Base-by-base conservation (phyloP, 2,329 filamentous ascomycete species). In the Diaporthe helianthi region DNA sequence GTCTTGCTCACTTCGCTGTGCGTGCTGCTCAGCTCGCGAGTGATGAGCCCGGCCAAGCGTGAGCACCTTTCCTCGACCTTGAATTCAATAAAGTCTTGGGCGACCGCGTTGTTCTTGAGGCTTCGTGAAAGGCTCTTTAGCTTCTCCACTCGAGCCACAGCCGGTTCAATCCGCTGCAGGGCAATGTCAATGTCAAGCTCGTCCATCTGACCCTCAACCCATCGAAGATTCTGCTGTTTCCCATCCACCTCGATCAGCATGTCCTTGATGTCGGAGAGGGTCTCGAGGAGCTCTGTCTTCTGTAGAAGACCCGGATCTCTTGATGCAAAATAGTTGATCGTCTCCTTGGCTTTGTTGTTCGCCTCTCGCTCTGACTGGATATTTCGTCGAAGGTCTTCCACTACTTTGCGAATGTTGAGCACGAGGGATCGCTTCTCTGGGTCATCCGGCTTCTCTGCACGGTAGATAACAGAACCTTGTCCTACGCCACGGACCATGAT, bases 141-240 rank as follows among this genome's bases (percentile, higher is more conserved):
- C 76, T 93, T 93, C 79, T 98, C 96, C 1, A 98, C 92, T 36
- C 91, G 89, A 6, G 86, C 85, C 0, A 98, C 96, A 0, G 96
- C 92, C 24, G 90, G 87, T 75, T 98, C 94, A 73, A 97, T 96
- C 51, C 89, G 87, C 78, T 98, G 95, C 63, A 98, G 85, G 0
- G 96, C 95, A 75, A 99, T 94, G 75, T 97, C 92, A 75, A 98
- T 98, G 76, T 99, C 96, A 7, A 99, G 87, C 76, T 97, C 93
- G 77, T 99, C 96, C 79, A 99, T 92, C 80, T 98, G 93, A 65
- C 90, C 89, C 78, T 99, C 96, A 0, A 99, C 93, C 93, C 93
- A 98, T 65, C 95, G 92, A 55, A 99, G 86, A 77, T 96, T 98
- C 78, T 98, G 93, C 79, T 98, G 94, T 76, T 97, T 97, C 60